Evolutionary conservation across 495 filamentous ascomycete genomes (phyloP), one percentile per base, ranked within the genome.

Genomic region (Elaphomyces granulatus): DNA sequence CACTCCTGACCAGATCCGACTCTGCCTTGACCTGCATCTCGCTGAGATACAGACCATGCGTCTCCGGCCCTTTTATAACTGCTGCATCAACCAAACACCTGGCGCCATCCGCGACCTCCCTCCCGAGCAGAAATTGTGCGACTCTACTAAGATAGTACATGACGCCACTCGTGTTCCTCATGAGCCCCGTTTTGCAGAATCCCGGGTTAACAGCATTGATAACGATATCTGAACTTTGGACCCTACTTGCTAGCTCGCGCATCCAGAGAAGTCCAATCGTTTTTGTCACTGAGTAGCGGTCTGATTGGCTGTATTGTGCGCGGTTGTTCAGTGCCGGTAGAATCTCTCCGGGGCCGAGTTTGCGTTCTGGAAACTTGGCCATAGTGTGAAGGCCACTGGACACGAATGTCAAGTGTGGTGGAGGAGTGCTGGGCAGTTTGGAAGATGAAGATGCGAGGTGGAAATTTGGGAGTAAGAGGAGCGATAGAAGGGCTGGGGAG

Each of bases 401-500:
- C 4, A 20, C 26, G 19, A 34, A 37, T 10, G 36, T 37, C 10
- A 37, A 20, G 4, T 20, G 12, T 7, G 36, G 12, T 20, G 36
- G 6, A 20, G 4, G 7, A 6, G 10, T 17, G 17, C 12, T 20
- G 10, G 12, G 3, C 17, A n/a, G n/a, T n/a, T n/a, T n/a, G n/a
- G n/a, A n/a, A n/a, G n/a, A n/a, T n/a, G n/a, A n/a, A n/a, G n/a
- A n/a, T n/a, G n/a, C n/a, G n/a, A n/a, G n/a, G n/a, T 31, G 17
- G 6, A 39, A 16, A 8, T 10, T 15, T 1, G 70, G 69, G 16
- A 72, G 54, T 2, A 71, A 53, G 3, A 68, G 50, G 16, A 66
- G 52, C 8, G 54, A 45, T 2, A 74, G 60, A 0, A 72, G 50
- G 3, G 55, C 37, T 1, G 60, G 71, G 6, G 60, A 61, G 6